A percentile compares a stretch with the other conserved stretches of the same genome.
Evolutionary conservation across 192 early-diverging fungal genomes (phyloP).

Genomic region (Bifiguratus adelaidae): DNA sequence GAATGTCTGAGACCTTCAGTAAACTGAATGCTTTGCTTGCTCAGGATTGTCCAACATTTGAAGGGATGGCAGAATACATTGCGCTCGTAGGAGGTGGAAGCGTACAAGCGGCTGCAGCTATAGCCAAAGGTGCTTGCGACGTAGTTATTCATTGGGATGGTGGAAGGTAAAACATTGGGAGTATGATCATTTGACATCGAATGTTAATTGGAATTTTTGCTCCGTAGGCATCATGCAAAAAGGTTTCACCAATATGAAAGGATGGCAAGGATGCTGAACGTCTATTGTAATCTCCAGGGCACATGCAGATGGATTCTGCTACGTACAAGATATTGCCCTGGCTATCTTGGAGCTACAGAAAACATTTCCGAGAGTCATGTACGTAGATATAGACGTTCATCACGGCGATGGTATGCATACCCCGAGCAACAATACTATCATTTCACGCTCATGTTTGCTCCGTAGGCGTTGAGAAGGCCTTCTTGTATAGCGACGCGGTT

Average conservation of each 20-base stretch:
- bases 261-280: not conserved
- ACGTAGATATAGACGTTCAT: slow-evolving; percentile 85
- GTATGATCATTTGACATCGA: not conserved
- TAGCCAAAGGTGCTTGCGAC: slow-evolving; percentile 20
- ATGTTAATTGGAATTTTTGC: not conserved
- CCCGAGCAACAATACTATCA: too few species aligned
- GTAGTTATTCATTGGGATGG: slow-evolving; percentile 80
- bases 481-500: slow-evolving; percentile 69
- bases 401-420: slow-evolving; percentile 68
- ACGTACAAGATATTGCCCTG: slow-evolving; percentile 84
- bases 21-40: not conserved
- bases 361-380: slow-evolving; percentile 60
- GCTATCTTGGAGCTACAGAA: slow-evolving; percentile 70
- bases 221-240: slow-evolving; percentile 24
- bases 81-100: slow-evolving; percentile 19
- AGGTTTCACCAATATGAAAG: slow-evolving; percentile 1
- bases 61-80: slow-evolving; percentile 15
- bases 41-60: slow-evolving; percentile 24
- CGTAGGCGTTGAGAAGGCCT: slow-evolving; percentile 77
- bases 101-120: slow-evolving; percentile 16
- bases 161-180: slow-evolving; percentile 54
- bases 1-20: too few species aligned
- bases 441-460: not conserved
- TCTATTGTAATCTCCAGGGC: slow-evolving; percentile 24
- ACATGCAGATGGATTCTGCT: slow-evolving; percentile 85